A percentile compares a stretch with the other conserved stretches of the same genome.
Evolutionary conservation across 257 asterid genomes (phyloP).

Genomic region (Nicotiana knightiana): DNA sequence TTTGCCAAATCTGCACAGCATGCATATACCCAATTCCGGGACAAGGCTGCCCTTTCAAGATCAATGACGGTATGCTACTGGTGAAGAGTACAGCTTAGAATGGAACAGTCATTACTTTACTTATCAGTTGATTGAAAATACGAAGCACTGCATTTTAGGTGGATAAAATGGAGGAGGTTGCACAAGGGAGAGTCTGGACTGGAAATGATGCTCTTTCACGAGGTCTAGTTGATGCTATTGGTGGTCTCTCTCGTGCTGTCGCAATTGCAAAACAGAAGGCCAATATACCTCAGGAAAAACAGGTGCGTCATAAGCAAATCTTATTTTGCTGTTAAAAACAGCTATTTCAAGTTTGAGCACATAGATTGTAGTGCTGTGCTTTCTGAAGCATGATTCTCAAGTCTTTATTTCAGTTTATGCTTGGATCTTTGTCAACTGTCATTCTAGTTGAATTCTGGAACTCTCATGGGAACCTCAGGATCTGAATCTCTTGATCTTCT

Average conservation of each 20-base stretch:
- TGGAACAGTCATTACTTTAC: background rate
- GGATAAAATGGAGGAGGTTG: conserved; percentile 92
- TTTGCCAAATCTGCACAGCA: conserved; percentile 82
- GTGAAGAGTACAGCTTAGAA: conserved; percentile 10
- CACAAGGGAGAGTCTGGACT: conserved; percentile 99
- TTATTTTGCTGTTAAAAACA: conserved; percentile 3
- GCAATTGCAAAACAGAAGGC: conserved; percentile 96
- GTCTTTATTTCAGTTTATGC: background rate
- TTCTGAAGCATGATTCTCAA: background rate
- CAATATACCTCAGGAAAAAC: conserved; percentile 68
- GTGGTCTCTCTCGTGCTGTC: conserved; percentile 85
- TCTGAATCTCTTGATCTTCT: background rate
- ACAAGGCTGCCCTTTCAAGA: conserved; percentile 96
- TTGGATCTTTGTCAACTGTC: background rate
- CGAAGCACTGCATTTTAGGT: conserved; percentile 33
- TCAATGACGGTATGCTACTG: conserved; percentile 71
- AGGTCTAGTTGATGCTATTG: conserved; percentile 90
- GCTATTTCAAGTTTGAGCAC: background rate
- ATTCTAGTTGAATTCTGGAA: background rate
- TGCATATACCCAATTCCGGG: conserved; percentile 75
- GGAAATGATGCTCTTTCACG: conserved; percentile 86
- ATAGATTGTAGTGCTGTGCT: background rate
- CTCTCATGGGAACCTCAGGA: background rate
- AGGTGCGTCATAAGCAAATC: conserved; percentile 38
- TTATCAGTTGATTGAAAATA: background rate